Conservation (phyloP, 2,329 filamentous ascomycete genomes). For the Aspergillus sp. region DNA sequence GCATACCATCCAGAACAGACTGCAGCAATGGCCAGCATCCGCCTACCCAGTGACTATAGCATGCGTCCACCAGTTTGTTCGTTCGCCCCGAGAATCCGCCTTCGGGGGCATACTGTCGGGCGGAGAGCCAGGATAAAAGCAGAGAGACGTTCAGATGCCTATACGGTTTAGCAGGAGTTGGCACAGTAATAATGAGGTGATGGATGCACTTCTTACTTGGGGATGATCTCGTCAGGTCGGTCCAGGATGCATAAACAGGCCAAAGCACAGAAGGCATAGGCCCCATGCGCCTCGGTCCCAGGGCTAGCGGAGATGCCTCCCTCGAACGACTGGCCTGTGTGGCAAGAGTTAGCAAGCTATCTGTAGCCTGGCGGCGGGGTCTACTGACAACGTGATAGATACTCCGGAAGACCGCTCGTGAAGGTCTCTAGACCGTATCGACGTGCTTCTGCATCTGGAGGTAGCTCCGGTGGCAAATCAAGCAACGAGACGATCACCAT, state of each 20-base stretch:
- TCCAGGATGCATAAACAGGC: conserved; percentile 82
- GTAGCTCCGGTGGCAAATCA: conserved; percentile 71
- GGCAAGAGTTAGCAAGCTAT: conserved; percentile 5
- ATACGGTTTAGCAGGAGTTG: conserved; percentile 11
- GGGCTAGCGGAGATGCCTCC: conserved; percentile 84
- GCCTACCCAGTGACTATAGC: conserved; percentile 97
- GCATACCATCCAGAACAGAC: conserved; percentile 58
- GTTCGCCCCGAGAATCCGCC: conserved; percentile 89
- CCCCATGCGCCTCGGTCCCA: conserved; percentile 85
- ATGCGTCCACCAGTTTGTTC: conserved; percentile 96
- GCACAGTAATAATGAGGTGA: too few species aligned
- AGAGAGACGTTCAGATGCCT: conserved; percentile 69
- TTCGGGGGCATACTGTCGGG: conserved; percentile 81
- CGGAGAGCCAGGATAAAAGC: conserved; percentile 79
- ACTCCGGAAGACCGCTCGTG: conserved; percentile 65
- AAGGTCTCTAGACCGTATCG: conserved; percentile 57
- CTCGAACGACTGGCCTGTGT: conserved; percentile 78
- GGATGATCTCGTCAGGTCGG: conserved; percentile 64
- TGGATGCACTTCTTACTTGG: conserved; percentile 48
- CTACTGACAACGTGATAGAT: conserved; percentile 67
- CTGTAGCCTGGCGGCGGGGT: not conserved
- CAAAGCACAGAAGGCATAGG: conserved; percentile 90
- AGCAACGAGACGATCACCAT: conserved; percentile 76
- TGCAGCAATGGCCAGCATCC: conserved; percentile 89
- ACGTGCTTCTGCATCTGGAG: conserved; percentile 61